Base-by-base conservation (phyloP, 257 asterid species). In the Mitragyna speciosa region DNA sequence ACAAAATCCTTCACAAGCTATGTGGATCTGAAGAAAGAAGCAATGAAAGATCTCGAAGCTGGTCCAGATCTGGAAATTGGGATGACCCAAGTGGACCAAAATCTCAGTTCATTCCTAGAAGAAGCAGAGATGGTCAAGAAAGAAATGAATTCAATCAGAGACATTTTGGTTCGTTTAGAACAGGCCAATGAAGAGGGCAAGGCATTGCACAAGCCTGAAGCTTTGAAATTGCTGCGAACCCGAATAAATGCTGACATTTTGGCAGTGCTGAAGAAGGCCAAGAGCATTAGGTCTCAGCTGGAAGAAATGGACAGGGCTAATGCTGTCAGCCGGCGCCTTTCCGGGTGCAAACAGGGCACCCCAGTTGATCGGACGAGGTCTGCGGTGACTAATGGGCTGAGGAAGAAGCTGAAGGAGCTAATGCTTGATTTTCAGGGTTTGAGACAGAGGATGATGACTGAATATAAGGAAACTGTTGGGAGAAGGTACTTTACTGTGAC, bases 341-440 rank as follows among this genome's bases (percentile, higher is more conserved):
- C 97, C 0, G 97, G 94, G 12, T 95, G 97, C 79, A 92, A 92
- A 79, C 84, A 81, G 69, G 98, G 98, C 0, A 87, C 97, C 12
- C 91, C 87, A 10, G 91, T 93, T 54, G 99, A 93, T 59, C 68
- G 97, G 30, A 89, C 97, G 14, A 80, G 97, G 16, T 83, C 89
- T 1, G 93, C 98, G 0, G 99, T 95, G 2, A 93, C 99, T 0
- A 93, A 95, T 79, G 98, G 99, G 76, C 92, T 95, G 68, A 83
- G 97, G 91, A 95, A 89, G 93, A 93, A 93, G 87, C 90, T 93
- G 26, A 95, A 93, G 90, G 99, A 95, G 83, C 85, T 93, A 22
- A 95, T 95, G 99, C 91, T 95, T 93, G 99, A 95, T 22, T 95
- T 95, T 52, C 98, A 95, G 90, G 91, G 85, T 17, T 76, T 95